A percentile compares a stretch with the other conserved stretches of the same genome.
Conservation (phyloP, 2,329 filamentous ascomycete genomes). For the Colletotrichum sp. region DNA sequence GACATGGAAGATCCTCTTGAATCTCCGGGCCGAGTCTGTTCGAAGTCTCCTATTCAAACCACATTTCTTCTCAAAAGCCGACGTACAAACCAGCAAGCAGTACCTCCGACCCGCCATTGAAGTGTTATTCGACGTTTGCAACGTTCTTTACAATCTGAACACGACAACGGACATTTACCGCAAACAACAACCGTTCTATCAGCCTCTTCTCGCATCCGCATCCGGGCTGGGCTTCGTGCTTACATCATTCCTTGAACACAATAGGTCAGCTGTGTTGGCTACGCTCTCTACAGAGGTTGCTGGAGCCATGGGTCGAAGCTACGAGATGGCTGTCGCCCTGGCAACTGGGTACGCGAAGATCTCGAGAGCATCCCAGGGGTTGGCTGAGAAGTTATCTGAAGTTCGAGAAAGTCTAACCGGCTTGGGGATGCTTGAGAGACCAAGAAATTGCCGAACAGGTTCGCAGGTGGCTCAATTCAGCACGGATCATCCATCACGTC, state of each 20-base stretch:
- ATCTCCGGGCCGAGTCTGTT: background rate
- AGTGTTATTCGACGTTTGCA: background rate
- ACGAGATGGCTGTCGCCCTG: background rate
- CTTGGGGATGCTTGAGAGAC: background rate
- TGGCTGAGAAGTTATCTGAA: background rate
- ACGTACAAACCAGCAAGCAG: background rate
- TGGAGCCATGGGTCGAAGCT: background rate
- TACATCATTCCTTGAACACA: background rate
- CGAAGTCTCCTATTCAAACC: background rate
- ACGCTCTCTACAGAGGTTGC: background rate
- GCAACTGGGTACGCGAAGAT: background rate
- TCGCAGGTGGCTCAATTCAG: background rate
- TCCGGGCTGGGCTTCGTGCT: background rate
- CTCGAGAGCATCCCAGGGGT: background rate
- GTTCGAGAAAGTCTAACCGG: background rate
- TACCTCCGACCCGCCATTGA: background rate
- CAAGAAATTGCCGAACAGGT: background rate
- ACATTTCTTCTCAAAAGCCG: background rate
- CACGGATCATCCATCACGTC: background rate
- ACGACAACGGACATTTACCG: background rate
- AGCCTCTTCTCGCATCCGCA: background rate
- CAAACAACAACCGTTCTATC: background rate
- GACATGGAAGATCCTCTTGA: background rate
- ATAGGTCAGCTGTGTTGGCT: background rate
- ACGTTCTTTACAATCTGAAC: background rate